These are phyloP conservation scores for Colletotrichum tropicale DNA, from an alignment of 2,329 filamentous ascomycete species.

Conservation along the genomic window DNA sequence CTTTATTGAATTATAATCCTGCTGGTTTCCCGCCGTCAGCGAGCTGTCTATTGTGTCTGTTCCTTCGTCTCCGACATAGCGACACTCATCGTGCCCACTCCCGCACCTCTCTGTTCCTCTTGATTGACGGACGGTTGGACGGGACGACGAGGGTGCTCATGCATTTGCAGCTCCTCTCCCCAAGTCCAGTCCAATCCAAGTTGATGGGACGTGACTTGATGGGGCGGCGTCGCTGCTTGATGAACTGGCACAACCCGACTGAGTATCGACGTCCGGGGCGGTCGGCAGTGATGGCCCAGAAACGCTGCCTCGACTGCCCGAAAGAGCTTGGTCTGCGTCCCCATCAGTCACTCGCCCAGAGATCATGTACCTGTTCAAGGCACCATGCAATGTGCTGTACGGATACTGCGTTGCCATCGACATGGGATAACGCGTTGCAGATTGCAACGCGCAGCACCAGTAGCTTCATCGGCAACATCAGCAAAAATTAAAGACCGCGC, in stretches of 20 bases:
- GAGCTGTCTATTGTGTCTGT: conserved; percentile 12
- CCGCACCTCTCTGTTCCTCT: neutral
- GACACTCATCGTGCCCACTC: neutral
- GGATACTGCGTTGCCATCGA: neutral
- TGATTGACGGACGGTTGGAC: conserved; percentile 13
- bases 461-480: neutral
- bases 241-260: conserved; percentile 18
- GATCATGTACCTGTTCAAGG: neutral
- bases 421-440: conserved; percentile 11
- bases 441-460: conserved; percentile 1
- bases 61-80: neutral
- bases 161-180: conserved; percentile 1
- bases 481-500: neutral
- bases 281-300: conserved; percentile 7
- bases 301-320: neutral
- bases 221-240: conserved; percentile 18
- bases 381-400: neutral
- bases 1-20: conserved; percentile 1
- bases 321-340: conserved; percentile 8
- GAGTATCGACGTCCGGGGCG: conserved; percentile 14
- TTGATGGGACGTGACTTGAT: conserved; percentile 10
- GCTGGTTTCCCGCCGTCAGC: conserved; percentile 10
- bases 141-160: conserved; percentile 6
- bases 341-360: conserved; percentile 1
- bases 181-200: conserved; percentile 11